phyloP scores from a whole-genome alignment of 2,329 filamentous ascomycete species.

The Aspergillus thermomutatus region DNA sequence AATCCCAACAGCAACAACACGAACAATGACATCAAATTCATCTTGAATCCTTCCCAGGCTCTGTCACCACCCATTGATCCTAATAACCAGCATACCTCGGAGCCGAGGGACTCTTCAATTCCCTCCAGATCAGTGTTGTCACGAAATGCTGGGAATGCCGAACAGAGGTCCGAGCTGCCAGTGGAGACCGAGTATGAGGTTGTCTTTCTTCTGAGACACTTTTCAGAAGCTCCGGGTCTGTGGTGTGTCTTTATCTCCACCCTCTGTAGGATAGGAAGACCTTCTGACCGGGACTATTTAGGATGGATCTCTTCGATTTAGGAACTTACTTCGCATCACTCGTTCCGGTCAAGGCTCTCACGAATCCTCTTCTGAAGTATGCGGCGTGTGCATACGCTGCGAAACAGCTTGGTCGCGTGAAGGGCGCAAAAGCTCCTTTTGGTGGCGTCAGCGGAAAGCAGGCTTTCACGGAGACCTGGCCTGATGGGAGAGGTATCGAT shows the following conservation, averaged over 20 bases:
- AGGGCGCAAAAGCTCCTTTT: constrained; percentile 49
- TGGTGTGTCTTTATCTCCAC: constrained; percentile 42
- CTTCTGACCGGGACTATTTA: constrained; percentile 17
- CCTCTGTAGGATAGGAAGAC: not conserved
- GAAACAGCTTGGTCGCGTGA: constrained; percentile 57
- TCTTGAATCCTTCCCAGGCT: constrained; percentile 49
- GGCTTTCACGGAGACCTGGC: constrained; percentile 53
- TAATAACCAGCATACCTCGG: constrained; percentile 29
- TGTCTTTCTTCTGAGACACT: constrained; percentile 59
- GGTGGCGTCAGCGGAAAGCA: constrained; percentile 46
- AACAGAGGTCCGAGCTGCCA: constrained; percentile 24
- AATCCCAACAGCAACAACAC: constrained; percentile 21
- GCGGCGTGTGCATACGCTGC: constrained; percentile 61
- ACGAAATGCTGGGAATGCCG: constrained; percentile 13
- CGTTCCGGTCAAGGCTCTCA: constrained; percentile 56
- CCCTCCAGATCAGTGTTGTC: constrained; percentile 22
- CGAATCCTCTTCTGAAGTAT: constrained; percentile 47
- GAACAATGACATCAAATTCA: constrained; percentile 53
- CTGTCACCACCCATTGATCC: constrained; percentile 46
- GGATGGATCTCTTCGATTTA: constrained; percentile 47
- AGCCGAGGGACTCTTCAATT: constrained; percentile 29
- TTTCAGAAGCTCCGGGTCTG: constrained; percentile 57
- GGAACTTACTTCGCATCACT: constrained; percentile 59
- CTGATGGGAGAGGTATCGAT: constrained; percentile 48
- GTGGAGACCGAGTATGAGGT: constrained; percentile 53